Base-by-base conservation (phyloP, 2,329 filamentous ascomycete species). In the Colletotrichum sp. region DNA sequence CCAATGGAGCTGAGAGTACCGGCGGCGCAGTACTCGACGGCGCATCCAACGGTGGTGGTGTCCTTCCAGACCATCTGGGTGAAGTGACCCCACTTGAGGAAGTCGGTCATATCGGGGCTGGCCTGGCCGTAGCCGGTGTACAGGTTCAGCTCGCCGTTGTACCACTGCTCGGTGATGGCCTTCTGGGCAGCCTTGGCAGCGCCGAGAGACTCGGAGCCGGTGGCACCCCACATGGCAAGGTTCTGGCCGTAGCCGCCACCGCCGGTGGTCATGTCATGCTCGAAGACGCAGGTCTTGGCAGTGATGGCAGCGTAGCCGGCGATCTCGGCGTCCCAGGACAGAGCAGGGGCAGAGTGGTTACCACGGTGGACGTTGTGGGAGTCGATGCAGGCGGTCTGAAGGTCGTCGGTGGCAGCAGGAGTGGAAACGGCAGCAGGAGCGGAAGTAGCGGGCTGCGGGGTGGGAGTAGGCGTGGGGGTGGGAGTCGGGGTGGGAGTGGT, bases 351-450 rank as follows among this genome's bases (percentile, higher is more conserved):
- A 21, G 93, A 93, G 90, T 98, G 95, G 88, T 97, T 98, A 82
- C 89, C 84, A 78, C 97, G 96, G 87, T 97, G 95, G 69, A 93
- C 81, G 87, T 98, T 98, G 93, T 99, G 97, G 83, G 95, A 92
- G 80, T 93, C 88, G 66, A 96, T 80, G 66, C 89, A 89, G 16
- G 85, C 82, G 72, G 83, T 83, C 73, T 80, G 44, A 75, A 88
- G 86, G 70, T 84, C 78, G 57, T 72, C 73, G 13, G 74, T 69
- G 13, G 26, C 69, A 49, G 75, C 70, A 30, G 52, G 52, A 30
- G 64, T 57, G 36, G 71, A 76, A n/a, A 49, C 44, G 60, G 77
- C 80, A 39, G 62, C n/a, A 39, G 59, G 59, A 81, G 78, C 83
- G 82, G 60, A 78, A 7, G 77, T 57, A 7, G 71, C 77, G 30